These are phyloP conservation scores for Talaromyces rugulosus DNA, from an alignment of 2,329 filamentous ascomycete genomes.

Conservation along the genomic window DNA sequence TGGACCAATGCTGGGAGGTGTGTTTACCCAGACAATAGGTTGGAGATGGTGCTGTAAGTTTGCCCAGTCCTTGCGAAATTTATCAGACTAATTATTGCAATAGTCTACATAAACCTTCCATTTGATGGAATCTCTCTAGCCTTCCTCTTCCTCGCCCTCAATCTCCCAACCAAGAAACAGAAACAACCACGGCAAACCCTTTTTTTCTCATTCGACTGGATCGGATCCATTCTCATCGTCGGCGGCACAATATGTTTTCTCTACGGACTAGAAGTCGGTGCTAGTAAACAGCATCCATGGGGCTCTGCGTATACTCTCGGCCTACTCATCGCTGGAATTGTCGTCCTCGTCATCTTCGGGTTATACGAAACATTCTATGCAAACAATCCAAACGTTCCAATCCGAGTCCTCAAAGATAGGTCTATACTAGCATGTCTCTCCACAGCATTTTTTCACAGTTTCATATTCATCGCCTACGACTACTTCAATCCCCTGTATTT, in stretches of 20 bases:
- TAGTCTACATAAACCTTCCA: conserved; percentile 7
- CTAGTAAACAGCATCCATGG: conserved; percentile 64
- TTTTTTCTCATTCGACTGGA: conserved; percentile 33
- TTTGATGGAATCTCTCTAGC: conserved; percentile 3
- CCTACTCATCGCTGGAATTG: conserved; percentile 64
- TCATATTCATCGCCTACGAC: conserved; percentile 64
- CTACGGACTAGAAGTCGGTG: conserved; percentile 74
- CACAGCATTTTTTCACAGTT: conserved; percentile 63
- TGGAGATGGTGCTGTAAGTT: conserved; percentile 50
- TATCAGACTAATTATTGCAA: background rate
- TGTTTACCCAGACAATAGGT: conserved; percentile 17
- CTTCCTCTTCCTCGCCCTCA: background rate
- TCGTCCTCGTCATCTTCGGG: conserved; percentile 61
- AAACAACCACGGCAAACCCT: conserved; percentile 4
- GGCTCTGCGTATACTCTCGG: conserved; percentile 65
- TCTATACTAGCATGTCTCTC: conserved; percentile 59
- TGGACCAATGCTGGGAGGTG: conserved; percentile 42
- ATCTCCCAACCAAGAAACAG: background rate
- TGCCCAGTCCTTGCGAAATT: background rate
- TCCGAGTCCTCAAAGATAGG: conserved; percentile 58
- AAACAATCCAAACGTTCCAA: conserved; percentile 66
- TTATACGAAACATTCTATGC: conserved; percentile 66
- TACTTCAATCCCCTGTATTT: conserved; percentile 77
- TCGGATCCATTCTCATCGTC: conserved; percentile 58
- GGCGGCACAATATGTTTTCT: conserved; percentile 75